These are phyloP conservation scores for Paraphysoderma sedebokerense DNA, from an alignment of 371 early-diverging fungal species.

Conservation along the genomic window DNA sequence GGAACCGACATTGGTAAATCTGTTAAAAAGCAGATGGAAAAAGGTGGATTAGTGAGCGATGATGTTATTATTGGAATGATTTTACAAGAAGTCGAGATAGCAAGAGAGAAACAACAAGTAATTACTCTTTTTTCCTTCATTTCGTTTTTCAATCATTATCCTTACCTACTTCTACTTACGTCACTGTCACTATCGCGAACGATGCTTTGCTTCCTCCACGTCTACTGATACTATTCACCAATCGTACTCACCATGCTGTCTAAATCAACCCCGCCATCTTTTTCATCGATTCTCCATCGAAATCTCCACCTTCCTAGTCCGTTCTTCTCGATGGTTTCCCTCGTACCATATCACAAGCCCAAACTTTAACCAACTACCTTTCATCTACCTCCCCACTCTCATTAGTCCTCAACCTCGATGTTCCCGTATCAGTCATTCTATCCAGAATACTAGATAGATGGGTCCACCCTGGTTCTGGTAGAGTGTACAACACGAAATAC, in stretches of 20 bases:
- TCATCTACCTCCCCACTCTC: constrained; percentile 39
- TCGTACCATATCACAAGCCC: constrained; percentile 73
- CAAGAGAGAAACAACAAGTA: too few relatives aligned
- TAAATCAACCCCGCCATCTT: too few relatives aligned
- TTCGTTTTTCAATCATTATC: constrained; percentile 1
- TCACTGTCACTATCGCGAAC: not conserved
- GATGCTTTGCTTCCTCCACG: too few relatives aligned
- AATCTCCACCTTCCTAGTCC: constrained; percentile 18
- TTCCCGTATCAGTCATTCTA: constrained; percentile 79
- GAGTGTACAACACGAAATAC: constrained; percentile 81
- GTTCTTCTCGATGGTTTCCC: constrained; percentile 97
- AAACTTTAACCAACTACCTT: constrained; percentile 25
- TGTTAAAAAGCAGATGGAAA: constrained; percentile 39
- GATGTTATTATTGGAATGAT: constrained; percentile 57
- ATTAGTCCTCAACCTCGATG: constrained; percentile 73
- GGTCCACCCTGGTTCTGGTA: constrained; percentile 82
- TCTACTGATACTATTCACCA: too few relatives aligned
- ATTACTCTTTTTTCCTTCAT: constrained; percentile 16
- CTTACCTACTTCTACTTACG: constrained; percentile 1
- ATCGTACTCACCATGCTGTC: too few relatives aligned
- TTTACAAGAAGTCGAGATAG: constrained; percentile 39
- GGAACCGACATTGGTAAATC: constrained; percentile 44
- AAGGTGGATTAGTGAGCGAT: constrained; percentile 57
- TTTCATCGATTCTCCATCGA: too few relatives aligned
- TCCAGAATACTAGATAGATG: constrained; percentile 81